Evolutionary conservation across 306 rosid species (phyloP).

Genomic region (Cucumis sativus): DNA sequence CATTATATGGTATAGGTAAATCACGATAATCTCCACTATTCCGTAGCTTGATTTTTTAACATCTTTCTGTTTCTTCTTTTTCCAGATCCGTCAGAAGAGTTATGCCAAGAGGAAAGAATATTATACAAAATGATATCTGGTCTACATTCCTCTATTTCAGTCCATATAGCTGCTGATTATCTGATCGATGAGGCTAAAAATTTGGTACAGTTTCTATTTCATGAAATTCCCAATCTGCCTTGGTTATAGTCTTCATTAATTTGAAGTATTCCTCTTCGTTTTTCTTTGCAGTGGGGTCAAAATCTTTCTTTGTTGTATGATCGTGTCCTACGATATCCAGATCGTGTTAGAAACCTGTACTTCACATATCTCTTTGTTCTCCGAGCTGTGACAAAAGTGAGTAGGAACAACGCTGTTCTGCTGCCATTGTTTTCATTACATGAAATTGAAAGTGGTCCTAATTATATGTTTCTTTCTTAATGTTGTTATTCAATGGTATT

Average conservation of each 20-base stretch:
- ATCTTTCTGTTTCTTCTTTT: conserved; percentile 1
- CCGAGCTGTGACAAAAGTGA: conserved; percentile 91
- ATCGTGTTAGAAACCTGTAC: conserved; percentile 85
- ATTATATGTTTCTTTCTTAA: neutral
- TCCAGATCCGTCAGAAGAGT: conserved; percentile 72
- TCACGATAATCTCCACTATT: neutral
- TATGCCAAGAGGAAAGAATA: conserved; percentile 75
- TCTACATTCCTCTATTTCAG: conserved; percentile 91
- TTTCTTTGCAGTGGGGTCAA: conserved; percentile 73
- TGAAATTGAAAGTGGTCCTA: neutral
- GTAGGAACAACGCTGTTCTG: conserved; percentile 11
- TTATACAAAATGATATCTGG: conserved; percentile 96
- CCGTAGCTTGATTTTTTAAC: neutral
- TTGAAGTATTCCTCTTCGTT: neutral
- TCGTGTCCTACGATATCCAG: conserved; percentile 70
- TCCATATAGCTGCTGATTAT: conserved; percentile 88
- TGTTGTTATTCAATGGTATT: neutral
- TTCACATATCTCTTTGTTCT: conserved; percentile 89
- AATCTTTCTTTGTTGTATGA: conserved; percentile 69
- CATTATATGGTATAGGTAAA: neutral
- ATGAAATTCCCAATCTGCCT: neutral
- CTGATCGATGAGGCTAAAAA: conserved; percentile 58
- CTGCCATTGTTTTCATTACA: neutral
- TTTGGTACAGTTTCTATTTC: conserved; percentile 30
- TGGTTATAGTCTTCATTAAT: neutral